A percentile compares a stretch with the other conserved stretches of the same genome.
Evolutionary conservation across 2,329 filamentous ascomycete genomes (phyloP).

Genomic region (Fusarium decemcellulare): DNA sequence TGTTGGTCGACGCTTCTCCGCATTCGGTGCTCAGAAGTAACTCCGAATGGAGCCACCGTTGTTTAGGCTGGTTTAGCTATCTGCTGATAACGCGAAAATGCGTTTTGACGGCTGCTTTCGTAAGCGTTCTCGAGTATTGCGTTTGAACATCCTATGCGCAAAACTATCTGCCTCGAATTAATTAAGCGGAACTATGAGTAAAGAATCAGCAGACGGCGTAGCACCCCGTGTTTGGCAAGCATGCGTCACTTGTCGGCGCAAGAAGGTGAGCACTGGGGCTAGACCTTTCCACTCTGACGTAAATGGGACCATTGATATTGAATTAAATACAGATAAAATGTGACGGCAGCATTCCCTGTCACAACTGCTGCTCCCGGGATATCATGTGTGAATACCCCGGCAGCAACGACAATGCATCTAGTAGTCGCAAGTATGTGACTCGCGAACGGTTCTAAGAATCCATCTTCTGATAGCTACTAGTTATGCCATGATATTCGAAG

Average conservation of each 20-base stretch:
- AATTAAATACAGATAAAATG: slow-evolving; percentile 15
- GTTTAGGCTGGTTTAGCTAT: too few species aligned
- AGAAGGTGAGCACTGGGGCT: background rate
- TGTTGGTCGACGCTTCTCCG: too few species aligned
- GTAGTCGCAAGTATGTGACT: slow-evolving; percentile 14
- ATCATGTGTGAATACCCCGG: slow-evolving; percentile 20
- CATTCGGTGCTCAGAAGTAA: too few species aligned
- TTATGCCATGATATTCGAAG: background rate
- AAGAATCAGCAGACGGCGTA: background rate
- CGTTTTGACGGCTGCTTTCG: too few species aligned
- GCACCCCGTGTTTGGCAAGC: slow-evolving; percentile 1
- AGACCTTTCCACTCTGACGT: fast-evolving
- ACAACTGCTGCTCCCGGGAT: slow-evolving; percentile 23
- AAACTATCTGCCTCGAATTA: too few species aligned
- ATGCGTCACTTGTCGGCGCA: slow-evolving; percentile 2
- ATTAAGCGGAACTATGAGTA: background rate
- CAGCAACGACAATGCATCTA: slow-evolving; percentile 25
- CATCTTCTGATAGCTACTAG: background rate
- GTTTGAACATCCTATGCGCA: too few species aligned
- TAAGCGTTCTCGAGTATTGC: too few species aligned
- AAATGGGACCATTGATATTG: background rate
- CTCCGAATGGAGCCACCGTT: too few species aligned
- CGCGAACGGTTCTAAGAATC: background rate
- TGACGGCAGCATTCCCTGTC: slow-evolving; percentile 22
- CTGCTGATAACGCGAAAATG: too few species aligned